Evolutionary conservation across 352 stramenopile species (phyloP), one percentile per base, ranked within the genome.

Genomic region (Pythium brachiatum): DNA sequence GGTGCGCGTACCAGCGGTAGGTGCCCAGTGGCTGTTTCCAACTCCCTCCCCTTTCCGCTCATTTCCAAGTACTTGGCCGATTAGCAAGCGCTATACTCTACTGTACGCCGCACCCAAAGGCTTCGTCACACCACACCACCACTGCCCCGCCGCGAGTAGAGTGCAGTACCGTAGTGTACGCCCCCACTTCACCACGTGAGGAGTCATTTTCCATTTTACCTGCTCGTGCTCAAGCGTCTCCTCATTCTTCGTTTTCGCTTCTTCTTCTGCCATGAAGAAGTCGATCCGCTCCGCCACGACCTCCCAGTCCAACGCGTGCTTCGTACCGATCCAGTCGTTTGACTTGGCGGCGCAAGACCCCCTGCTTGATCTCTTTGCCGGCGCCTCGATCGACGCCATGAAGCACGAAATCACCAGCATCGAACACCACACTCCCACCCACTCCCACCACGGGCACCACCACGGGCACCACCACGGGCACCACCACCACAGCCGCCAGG

Each of bases 251-350:
- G 16, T 47, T 9, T 34, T 34, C 29, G 29, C 29, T 34, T 34
- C 29, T 11, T 34, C 29, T 34, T 34, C 29, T 34, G 29, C 29
- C 29, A 47, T 47, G 39, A 47, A 47, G 39, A 47, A 47, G 39
- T 47, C 39, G 39, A 2, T 47, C 39, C 39, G 39, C 39, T 23
- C 39, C 15, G 53, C 32, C 29, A 57, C 50, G 29, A 41, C 58
- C 27, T 27, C 39, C 3, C 48, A 59, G 3, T 31, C 25, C 46
- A 55, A 29, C 34, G 38, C 58, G 5, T 65, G 60, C 52, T 66
- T 66, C 52, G 47, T 66, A 32, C 60, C 60, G 18, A 66, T 66
- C 51, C 60, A 66, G 60, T 66, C 60, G 20, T 66, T 66, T 25
- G 60, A 66, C 32, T 20, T 66, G 18, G 57, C 31, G 21, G 52